Evolutionary conservation across 176 grass and related monocot species (phyloP).

Genomic region (Pontederia paniculata): DNA sequence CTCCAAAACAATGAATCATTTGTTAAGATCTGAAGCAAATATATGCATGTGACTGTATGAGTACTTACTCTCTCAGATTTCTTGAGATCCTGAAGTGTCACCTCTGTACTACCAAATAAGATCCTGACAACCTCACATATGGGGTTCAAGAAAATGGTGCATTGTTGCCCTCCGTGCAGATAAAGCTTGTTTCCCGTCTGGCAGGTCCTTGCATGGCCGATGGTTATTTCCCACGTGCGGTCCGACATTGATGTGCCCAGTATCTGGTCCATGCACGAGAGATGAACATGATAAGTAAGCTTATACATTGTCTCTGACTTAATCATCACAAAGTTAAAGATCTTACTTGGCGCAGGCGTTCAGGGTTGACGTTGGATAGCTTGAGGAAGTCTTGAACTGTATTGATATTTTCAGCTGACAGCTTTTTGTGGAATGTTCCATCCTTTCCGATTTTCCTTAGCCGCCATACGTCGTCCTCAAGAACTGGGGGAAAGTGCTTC

Average conservation of each 20-base stretch:
- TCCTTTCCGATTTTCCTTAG: constrained; percentile 75
- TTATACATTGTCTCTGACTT: neutral
- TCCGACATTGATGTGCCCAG: constrained; percentile 76
- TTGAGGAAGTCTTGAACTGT: constrained; percentile 62
- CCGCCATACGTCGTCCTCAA: constrained; percentile 72
- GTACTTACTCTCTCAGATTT: constrained; percentile 8
- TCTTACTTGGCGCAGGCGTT: constrained; percentile 36
- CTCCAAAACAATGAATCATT: too few relatives aligned
- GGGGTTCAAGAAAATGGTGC: constrained; percentile 38
- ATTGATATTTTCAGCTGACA: constrained; percentile 4
- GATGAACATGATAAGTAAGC: neutral
- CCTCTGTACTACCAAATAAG: constrained; percentile 9
- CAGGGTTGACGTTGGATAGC: constrained; percentile 24
- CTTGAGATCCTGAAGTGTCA: constrained; percentile 25
- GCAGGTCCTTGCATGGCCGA: constrained; percentile 51
- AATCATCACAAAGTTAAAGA: too few relatives aligned
- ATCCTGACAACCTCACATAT: constrained; percentile 29
- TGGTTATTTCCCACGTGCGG: constrained; percentile 58
- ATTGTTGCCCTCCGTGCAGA: constrained; percentile 2
- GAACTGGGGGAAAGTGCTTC: constrained; percentile 73
- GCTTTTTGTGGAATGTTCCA: constrained; percentile 66
- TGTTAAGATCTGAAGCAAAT: neutral
- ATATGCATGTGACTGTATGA: neutral
- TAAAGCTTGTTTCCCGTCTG: constrained; percentile 36
- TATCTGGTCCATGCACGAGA: constrained; percentile 31